phyloP scores from a whole-genome alignment of 768 basidiomycete species.

The Hypholoma sublateritium region DNA sequence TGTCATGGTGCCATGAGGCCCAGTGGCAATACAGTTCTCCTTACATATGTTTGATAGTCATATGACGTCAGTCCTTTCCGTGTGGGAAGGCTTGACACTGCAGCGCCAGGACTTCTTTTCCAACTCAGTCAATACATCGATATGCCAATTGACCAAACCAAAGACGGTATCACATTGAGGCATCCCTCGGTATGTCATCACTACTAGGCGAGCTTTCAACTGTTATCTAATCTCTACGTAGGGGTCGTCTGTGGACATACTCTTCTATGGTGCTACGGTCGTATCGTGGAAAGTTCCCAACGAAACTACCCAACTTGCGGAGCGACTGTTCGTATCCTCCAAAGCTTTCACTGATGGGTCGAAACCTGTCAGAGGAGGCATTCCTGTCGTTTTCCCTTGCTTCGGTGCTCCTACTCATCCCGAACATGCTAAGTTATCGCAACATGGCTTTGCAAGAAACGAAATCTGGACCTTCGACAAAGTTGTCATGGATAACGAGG shows the following conservation, averaged over 20 bases:
- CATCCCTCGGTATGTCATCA: slow-evolving; percentile 57
- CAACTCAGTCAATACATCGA: background rate
- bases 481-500: slow-evolving; percentile 64
- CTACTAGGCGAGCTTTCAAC: no score
- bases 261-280: slow-evolving; percentile 84
- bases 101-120: background rate
- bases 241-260: slow-evolving; percentile 66
- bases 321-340: slow-evolving; percentile 80
- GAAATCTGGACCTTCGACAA: slow-evolving; percentile 69
- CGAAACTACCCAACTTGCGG: slow-evolving; percentile 38
- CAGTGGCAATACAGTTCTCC: no score
- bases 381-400: slow-evolving; percentile 76
- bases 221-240: slow-evolving; percentile 22
- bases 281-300: slow-evolving; percentile 78
- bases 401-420: slow-evolving; percentile 83
- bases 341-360: slow-evolving; percentile 80
- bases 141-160: slow-evolving; percentile 58
- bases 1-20: no score
- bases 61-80: background rate
- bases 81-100: background rate
- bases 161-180: slow-evolving; percentile 46
- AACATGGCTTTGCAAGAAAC: slow-evolving; percentile 92
- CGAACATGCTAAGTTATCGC: slow-evolving; percentile 67
- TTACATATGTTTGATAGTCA: no score
- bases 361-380: slow-evolving; percentile 65